Conservation (phyloP, 2,329 filamentous ascomycete genomes). For the Calonectria montana region DNA sequence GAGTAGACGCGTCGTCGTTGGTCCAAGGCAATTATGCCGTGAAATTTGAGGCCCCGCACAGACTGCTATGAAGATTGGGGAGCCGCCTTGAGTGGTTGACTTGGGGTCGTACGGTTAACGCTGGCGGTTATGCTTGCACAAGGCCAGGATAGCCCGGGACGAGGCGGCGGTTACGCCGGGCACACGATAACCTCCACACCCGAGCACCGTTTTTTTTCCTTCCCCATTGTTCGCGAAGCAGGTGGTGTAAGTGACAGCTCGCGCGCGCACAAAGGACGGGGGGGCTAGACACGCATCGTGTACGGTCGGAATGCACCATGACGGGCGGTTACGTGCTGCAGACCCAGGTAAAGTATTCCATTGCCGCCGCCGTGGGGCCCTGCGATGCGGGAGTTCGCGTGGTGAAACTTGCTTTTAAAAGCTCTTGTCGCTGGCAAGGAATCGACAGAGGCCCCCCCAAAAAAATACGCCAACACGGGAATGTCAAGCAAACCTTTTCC, state of each 20-base stretch:
- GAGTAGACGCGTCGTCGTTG: neutral
- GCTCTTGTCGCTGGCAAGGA: neutral
- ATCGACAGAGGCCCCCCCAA: neutral
- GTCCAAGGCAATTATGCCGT: neutral
- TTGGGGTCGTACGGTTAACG: slow-evolving; percentile 13
- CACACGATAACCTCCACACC: neutral
- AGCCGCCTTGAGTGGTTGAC: slow-evolving; percentile 8
- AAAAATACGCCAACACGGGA: neutral
- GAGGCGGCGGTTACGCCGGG: slow-evolving; percentile 14
- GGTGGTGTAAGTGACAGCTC: neutral
- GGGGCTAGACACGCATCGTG: neutral
- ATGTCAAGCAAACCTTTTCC: neutral
- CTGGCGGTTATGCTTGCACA: slow-evolving; percentile 9
- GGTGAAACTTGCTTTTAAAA: slow-evolving; percentile 17
- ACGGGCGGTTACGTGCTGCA: slow-evolving; percentile 13
- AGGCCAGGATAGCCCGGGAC: slow-evolving; percentile 6
- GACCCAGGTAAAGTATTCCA: neutral
- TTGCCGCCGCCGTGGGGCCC: slow-evolving; percentile 14
- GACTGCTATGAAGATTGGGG: neutral
- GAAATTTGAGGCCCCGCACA: neutral
- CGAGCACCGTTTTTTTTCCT: neutral
- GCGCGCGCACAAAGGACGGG: neutral
- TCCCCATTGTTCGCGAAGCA: neutral
- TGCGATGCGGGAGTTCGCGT: neutral
- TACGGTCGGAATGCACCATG: neutral